Percentiles rank a stretch among this genome's conserved stretches.
Conservation (phyloP, 495 filamentous ascomycete species). For the Aspergillus steynii region DNA sequence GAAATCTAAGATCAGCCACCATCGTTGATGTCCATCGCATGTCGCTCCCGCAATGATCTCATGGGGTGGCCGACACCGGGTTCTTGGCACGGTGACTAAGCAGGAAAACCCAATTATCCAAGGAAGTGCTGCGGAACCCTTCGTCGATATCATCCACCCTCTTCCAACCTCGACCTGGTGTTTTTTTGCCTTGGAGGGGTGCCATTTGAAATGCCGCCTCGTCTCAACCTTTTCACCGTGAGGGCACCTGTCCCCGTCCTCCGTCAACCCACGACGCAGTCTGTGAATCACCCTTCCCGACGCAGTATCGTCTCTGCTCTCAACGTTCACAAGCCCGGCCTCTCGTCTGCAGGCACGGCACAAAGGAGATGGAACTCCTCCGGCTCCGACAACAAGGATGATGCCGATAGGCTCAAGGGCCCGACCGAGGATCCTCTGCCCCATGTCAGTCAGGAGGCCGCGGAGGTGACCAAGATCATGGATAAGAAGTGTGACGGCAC, state of each 20-base stretch:
- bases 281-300: constrained; percentile 18
- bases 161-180: constrained; percentile 11
- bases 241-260: constrained; percentile 35
- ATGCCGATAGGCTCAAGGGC: constrained; percentile 41
- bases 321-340: constrained; percentile 17
- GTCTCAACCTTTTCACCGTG: constrained; percentile 41
- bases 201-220: constrained; percentile 36
- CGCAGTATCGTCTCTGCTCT: constrained; percentile 27
- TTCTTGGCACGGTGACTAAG: constrained; percentile 18
- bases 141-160: constrained; percentile 1
- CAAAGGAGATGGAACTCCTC: constrained; percentile 44
- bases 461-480: constrained; percentile 54
- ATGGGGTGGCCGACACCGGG: not conserved
- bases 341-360: constrained; percentile 13
- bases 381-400: constrained; percentile 43
- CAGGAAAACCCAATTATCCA: constrained; percentile 25
- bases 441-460: constrained; percentile 66
- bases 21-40: not conserved
- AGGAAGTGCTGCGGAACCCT: constrained; percentile 16
- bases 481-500: constrained; percentile 44
- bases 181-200: constrained; percentile 8
- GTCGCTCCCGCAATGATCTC: not conserved
- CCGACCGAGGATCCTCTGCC: constrained; percentile 58
- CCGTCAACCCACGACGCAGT: constrained; percentile 29
- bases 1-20: no score